A percentile compares a stretch with the other conserved stretches of the same genome.
phyloP scores from a whole-genome alignment of 129 eudicot genomes.

The Escallonia herrerae region DNA sequence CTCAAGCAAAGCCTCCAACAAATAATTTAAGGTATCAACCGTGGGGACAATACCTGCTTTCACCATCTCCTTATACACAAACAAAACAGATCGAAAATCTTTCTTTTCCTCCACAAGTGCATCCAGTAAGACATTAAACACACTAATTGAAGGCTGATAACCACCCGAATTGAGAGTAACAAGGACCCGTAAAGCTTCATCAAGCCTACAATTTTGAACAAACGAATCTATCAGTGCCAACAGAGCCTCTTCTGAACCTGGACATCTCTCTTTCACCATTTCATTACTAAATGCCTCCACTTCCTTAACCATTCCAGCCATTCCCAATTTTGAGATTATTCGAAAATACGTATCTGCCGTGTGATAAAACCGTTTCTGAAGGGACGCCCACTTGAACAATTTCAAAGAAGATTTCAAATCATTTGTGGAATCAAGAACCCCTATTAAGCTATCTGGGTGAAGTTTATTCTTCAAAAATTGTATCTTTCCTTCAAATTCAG shows the following conservation, averaged over 20 bases:
- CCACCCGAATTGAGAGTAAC: slow-evolving; percentile 20
- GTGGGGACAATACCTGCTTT: slow-evolving; percentile 50
- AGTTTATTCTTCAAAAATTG: slow-evolving; percentile 43
- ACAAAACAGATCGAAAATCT: slow-evolving; percentile 49
- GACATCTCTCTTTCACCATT: slow-evolving; percentile 46
- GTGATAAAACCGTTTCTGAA: slow-evolving; percentile 53
- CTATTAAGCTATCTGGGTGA: slow-evolving; percentile 45
- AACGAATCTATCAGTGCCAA: slow-evolving; percentile 41
- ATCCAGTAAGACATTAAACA: slow-evolving; percentile 47
- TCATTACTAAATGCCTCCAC: slow-evolving; percentile 68
- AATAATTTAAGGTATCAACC: slow-evolving; percentile 51
- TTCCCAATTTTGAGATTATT: slow-evolving; percentile 58
- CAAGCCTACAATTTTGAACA: slow-evolving; percentile 32
- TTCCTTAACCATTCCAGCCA: slow-evolving; percentile 60
- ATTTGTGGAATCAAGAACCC: slow-evolving; percentile 44
- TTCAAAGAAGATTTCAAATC: slow-evolving; percentile 57
- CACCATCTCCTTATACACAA: slow-evolving; percentile 84
- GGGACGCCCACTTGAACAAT: slow-evolving; percentile 67
- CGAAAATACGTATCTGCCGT: slow-evolving; percentile 47
- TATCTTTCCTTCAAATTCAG: slow-evolving; percentile 39
- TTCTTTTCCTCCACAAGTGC: slow-evolving; percentile 50
- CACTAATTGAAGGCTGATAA: slow-evolving; percentile 33
- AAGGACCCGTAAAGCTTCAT: slow-evolving; percentile 64
- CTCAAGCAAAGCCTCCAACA: slow-evolving; percentile 57
- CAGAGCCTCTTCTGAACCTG: slow-evolving; percentile 37